Evolutionary conservation across 73 alveolate species (phyloP), one percentile per base, ranked within the genome.

Genomic region (Paramecium pentaurelia): DNA sequence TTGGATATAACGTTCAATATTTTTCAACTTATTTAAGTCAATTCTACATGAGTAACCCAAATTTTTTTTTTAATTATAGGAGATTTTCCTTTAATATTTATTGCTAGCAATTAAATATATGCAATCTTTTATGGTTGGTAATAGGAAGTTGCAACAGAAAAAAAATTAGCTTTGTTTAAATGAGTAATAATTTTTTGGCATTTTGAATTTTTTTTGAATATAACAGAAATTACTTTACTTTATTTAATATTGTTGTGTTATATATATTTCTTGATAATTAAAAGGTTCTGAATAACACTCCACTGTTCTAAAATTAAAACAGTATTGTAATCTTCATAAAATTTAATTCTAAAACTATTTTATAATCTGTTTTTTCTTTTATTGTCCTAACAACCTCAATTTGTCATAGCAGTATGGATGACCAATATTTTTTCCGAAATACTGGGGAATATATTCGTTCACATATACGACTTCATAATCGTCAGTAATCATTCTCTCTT

Each of bases 391-490:
- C 77, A 37, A 27, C 71, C 80, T 38, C 73, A 89, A 58, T 89
- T 86, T 71, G 70, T 18, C 36, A 54, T 54, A 54, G 32, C 20
- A 2, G 18, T n/a, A 54, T 4, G 9, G 6, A 11, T 27, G 45
- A 80, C 91, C 94, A 71, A 89, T 71, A 73, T 89, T 71, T 71
- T 83, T 89, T 28, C 73, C 94, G 42, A 71, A 47, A 54, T 71
- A 92, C 73, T 89, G 40, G 12, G 94, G 94, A 47, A 89, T 45
- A 22, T 89, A 77, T 32, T 89, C 94, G 18, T 92, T 89, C 51
- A 71, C 45, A 32, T 89, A 89, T 71, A 71, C 94, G 32, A 89
- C 94, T 34, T 92, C 94, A 83, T 89, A 89, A 44, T 89, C 71
- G 28, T 89, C 94, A 20, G 94, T 89, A 22, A 89, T 71, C 54